Evolutionary conservation across 768 basidiomycete genomes (phyloP), one percentile per base, ranked within the genome.

Genomic region (Boletus sp.): DNA sequence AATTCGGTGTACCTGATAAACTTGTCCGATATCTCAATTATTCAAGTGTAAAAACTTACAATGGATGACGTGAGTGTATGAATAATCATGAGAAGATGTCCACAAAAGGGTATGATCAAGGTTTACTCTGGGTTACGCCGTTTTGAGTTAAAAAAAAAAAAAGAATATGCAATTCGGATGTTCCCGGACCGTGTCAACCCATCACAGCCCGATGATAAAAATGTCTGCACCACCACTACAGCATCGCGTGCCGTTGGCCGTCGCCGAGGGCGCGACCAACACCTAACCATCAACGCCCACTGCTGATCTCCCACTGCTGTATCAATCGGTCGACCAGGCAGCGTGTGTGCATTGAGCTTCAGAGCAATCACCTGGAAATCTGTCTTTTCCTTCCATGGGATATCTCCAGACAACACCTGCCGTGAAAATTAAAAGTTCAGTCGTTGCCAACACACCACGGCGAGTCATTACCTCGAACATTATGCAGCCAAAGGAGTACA

Each of bases 371-470:
- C 53, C 23, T 55, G n/a, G 2, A 1, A 56, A 0, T 25, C 17
- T 0, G 5, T 56, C 46, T 27, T 30, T 19, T 19, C 53, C 46
- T 55, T 56, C 53, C 55, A 55, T 4, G 55, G 55, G 9, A 48
- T 21, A 1, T 55, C 55, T 19, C 55, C 52, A 5, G 46, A 56
- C 4, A 55, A 6, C 9, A 56, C 53, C 52, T 56, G 5, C 0
- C 2, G 1, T 7, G 11, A 23, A 33, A 29, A 6, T 3, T 43
- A 1, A 21, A n/a, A n/a, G n/a, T n/a, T n/a, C n/a, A n/a, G 23
- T 3, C 1, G 7, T 32, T 1, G 7, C 7, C 33, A 10, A 25
- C 2, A 33, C 17, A 35, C 11, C 1, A 1, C 5, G 3, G 10
- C 1, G 17, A 25, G 23, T 34, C 5, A 0, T 35, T 35, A 56